Percentiles rank a stretch among this genome's conserved stretches.
Conservation (phyloP, 2,329 filamentous ascomycete species). For the Dothideomycetes sp. region DNA sequence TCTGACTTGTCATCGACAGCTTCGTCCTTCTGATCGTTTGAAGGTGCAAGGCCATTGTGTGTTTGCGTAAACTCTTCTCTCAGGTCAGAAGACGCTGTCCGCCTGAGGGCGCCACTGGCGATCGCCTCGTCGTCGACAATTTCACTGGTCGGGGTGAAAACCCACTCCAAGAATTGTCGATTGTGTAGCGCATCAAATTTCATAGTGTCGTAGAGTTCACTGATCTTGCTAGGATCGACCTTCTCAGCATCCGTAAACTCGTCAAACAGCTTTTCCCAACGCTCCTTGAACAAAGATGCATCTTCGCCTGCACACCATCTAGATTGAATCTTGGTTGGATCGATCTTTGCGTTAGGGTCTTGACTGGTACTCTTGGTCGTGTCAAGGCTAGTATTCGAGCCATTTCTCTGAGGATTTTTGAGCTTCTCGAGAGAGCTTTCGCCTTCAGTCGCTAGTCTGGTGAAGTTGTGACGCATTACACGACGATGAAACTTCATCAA, state of each 20-base stretch:
- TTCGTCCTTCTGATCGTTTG: slow-evolving; percentile 8
- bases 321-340: slow-evolving; percentile 52
- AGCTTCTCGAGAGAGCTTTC: slow-evolving; percentile 46
- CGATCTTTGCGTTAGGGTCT: slow-evolving; percentile 4
- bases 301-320: slow-evolving; percentile 97
- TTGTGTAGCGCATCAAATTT: slow-evolving; percentile 98
- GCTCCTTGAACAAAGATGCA: slow-evolving; percentile 83
- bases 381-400: slow-evolving; percentile 29
- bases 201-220: slow-evolving; percentile 98
- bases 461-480: slow-evolving; percentile 92
- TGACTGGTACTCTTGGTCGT: slow-evolving; percentile 1
- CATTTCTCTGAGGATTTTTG: slow-evolving; percentile 32
- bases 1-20: slow-evolving; percentile 5
- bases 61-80: slow-evolving; percentile 21
- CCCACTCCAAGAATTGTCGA: slow-evolving; percentile 90
- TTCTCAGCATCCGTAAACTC: slow-evolving; percentile 97
- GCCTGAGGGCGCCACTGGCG: slow-evolving; percentile 10
- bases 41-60: slow-evolving; percentile 15
- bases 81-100: slow-evolving; percentile 21
- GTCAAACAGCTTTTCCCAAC: slow-evolving; percentile 96
- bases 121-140: slow-evolving; percentile 57
- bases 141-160: slow-evolving; percentile 75
- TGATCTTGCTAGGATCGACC: slow-evolving; percentile 97
- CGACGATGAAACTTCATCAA: slow-evolving; percentile 95
- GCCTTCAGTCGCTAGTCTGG: slow-evolving; percentile 55